Evolutionary conservation across 768 basidiomycete genomes (phyloP).

Genomic region (Dioszegia crocea): DNA sequence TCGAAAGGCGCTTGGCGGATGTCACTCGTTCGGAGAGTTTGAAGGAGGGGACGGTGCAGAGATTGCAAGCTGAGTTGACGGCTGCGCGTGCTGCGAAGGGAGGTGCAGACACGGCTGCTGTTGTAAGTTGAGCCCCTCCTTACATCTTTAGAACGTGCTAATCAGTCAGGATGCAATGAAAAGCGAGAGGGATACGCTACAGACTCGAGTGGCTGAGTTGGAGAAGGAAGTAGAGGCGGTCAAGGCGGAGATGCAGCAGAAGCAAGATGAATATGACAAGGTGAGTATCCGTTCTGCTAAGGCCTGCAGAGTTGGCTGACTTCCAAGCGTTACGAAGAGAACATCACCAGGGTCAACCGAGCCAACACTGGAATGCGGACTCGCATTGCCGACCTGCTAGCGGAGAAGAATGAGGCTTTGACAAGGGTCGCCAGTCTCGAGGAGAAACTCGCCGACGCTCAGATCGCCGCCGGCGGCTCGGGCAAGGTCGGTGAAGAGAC

Average conservation of each 20-base stretch:
- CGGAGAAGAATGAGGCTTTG: constrained; percentile 2
- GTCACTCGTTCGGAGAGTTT: constrained; percentile 11
- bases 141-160: background rate
- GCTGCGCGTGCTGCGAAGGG: constrained; percentile 14
- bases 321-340: constrained; percentile 29
- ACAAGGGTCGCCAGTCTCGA: constrained; percentile 13
- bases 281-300: constrained; percentile 8
- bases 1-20: constrained; percentile 29
- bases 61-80: constrained; percentile 30
- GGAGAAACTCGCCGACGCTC: background rate
- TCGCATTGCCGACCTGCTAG: constrained; percentile 10
- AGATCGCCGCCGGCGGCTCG: no score
- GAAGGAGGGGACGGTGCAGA: constrained; percentile 32
- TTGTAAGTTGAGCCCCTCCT: constrained; percentile 16
- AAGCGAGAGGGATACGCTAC: constrained; percentile 22
- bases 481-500: constrained; percentile 1
- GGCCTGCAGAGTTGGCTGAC: background rate
- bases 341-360: constrained; percentile 37
- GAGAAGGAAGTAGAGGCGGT: constrained; percentile 36
- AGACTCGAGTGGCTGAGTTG: constrained; percentile 20
- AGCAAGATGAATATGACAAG: constrained; percentile 19
- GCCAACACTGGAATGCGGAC: constrained; percentile 21
- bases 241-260: constrained; percentile 7
- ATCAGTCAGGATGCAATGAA: constrained; percentile 16
- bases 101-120: constrained; percentile 12